phyloP scores from a whole-genome alignment of 768 basidiomycete species.

The Mycena pura region DNA sequence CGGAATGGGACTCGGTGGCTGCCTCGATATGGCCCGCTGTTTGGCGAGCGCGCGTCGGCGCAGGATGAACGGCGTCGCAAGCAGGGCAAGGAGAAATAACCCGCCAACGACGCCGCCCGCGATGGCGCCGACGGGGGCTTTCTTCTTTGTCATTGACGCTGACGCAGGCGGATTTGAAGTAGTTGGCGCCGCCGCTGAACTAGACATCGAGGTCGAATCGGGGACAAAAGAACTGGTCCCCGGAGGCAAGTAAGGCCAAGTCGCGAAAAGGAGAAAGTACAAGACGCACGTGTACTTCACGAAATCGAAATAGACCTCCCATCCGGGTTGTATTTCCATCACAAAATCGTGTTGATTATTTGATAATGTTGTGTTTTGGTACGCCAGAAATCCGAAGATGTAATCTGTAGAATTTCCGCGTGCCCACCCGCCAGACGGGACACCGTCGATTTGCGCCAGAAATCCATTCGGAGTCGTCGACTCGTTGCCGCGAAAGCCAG shows the following conservation, averaged over 20 bases:
- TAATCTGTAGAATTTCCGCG: background rate
- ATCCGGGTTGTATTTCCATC: background rate
- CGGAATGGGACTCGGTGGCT: background rate
- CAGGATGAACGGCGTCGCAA: background rate
- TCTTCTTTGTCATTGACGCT: background rate
- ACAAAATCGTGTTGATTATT: background rate
- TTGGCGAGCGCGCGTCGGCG: background rate
- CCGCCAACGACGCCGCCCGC: background rate
- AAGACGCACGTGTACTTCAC: background rate
- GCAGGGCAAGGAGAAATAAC: background rate
- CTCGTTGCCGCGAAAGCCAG: background rate
- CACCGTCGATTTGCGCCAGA: background rate
- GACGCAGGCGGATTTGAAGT: background rate
- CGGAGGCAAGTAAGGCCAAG: background rate
- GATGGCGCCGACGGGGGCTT: background rate
- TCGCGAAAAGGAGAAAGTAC: background rate
- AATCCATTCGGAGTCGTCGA: background rate
- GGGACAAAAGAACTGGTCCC: slow-evolving; percentile 1
- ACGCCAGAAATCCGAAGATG: background rate
- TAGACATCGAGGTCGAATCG: background rate
- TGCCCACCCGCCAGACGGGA: background rate
- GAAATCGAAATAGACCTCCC: background rate
- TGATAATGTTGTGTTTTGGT: slow-evolving; percentile 1
- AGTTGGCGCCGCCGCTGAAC: background rate
- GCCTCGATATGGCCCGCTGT: background rate